Conservation (phyloP, 2,329 filamentous ascomycete species). For the Colletotrichum sp. region DNA sequence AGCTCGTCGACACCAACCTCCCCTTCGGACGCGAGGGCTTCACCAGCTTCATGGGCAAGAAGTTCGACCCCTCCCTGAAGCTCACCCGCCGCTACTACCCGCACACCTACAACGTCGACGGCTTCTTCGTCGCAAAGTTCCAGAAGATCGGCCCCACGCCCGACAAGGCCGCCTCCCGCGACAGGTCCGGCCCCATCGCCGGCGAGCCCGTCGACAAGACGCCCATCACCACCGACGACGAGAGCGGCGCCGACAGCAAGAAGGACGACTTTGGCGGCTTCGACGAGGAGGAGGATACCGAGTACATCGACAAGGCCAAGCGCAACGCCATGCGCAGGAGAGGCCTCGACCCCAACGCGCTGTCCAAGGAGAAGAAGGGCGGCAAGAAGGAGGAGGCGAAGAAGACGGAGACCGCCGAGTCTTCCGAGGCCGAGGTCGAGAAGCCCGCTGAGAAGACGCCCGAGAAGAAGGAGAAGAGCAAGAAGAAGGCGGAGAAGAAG, state of each 20-base stretch:
- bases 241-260: slow-evolving; percentile 39
- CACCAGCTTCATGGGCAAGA: slow-evolving; percentile 88
- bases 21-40: slow-evolving; percentile 93
- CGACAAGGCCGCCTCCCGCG: slow-evolving; percentile 40
- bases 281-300: slow-evolving; percentile 74
- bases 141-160: slow-evolving; percentile 88
- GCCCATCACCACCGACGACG: slow-evolving; percentile 60
- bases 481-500: background rate
- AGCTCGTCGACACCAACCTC: slow-evolving; percentile 88
- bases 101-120: slow-evolving; percentile 93
- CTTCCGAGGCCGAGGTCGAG: slow-evolving; percentile 9
- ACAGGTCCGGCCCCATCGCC: slow-evolving; percentile 36
- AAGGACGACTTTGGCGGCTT: slow-evolving; percentile 71
- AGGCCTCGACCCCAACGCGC: slow-evolving; percentile 73
- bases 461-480: slow-evolving; percentile 15
- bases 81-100: slow-evolving; percentile 88
- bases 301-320: slow-evolving; percentile 76
- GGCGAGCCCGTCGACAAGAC: slow-evolving; percentile 68
- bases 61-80: slow-evolving; percentile 84
- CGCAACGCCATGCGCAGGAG: slow-evolving; percentile 75
- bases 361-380: slow-evolving; percentile 35
- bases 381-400: slow-evolving; percentile 4
- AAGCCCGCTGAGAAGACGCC: slow-evolving; percentile 10
- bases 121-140: slow-evolving; percentile 98
- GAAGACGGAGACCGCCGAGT: slow-evolving; percentile 24